These are phyloP conservation scores for Alloascoidea hylecoeti DNA, from an alignment of 805 yeast species.

Conservation along the genomic window DNA sequence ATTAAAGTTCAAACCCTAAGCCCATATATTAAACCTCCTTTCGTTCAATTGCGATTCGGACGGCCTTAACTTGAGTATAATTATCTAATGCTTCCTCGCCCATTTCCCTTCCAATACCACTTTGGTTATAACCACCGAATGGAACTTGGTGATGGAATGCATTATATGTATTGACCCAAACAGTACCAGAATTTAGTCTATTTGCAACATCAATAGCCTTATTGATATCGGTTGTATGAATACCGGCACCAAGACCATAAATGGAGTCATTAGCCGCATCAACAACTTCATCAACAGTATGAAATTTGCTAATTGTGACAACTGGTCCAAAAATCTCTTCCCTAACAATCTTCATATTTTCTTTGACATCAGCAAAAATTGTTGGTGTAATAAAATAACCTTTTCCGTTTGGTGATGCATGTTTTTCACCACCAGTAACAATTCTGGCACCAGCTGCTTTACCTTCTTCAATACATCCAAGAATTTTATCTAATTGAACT, in stretches of 20 bases:
- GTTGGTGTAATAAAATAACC: conserved; percentile 50
- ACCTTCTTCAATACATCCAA: conserved; percentile 67
- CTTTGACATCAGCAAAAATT: conserved; percentile 68
- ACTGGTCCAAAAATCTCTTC: conserved; percentile 97
- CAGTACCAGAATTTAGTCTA: conserved; percentile 73
- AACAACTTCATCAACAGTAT: conserved; percentile 71
- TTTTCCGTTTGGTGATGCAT: conserved; percentile 30
- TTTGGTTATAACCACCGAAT: conserved; percentile 84
- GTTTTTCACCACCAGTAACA: conserved; percentile 72
- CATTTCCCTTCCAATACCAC: conserved; percentile 91
- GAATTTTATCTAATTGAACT: conserved; percentile 64
- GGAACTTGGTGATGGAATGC: conserved; percentile 82
- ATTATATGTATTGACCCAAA: conserved; percentile 86
- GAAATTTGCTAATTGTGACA: conserved; percentile 70
- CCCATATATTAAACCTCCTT: background rate
- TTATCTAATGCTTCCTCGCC: conserved; percentile 78
- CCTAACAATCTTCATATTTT: conserved; percentile 58
- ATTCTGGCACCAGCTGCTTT: conserved; percentile 73
- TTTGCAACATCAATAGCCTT: conserved; percentile 65
- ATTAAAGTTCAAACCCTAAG: too few species aligned
- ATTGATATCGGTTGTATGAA: conserved; percentile 65
- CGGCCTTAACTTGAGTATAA: conserved; percentile 81
- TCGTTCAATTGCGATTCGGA: conserved; percentile 13
- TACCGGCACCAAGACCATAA: conserved; percentile 87
- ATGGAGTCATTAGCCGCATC: conserved; percentile 63